These are phyloP conservation scores for Phytophthora europaea DNA, from an alignment of 352 stramenopile genomes.

Conservation along the genomic window DNA sequence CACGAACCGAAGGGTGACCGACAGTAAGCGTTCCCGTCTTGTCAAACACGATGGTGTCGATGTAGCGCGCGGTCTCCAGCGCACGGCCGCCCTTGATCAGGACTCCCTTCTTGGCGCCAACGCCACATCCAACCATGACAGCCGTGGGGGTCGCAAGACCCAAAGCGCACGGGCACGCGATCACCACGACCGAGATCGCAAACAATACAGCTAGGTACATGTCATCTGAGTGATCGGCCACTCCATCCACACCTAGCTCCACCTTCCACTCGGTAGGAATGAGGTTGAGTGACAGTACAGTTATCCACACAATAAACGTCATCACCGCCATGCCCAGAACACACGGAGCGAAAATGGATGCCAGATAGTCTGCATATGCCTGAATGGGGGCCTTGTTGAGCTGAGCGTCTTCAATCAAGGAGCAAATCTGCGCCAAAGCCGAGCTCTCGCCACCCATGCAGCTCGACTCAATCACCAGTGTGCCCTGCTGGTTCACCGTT, in stretches of 20 bases:
- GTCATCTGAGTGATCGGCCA: slow-evolving; percentile 71
- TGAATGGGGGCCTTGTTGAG: slow-evolving; percentile 92
- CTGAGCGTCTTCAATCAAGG: slow-evolving; percentile 89
- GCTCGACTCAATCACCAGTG: slow-evolving; percentile 82
- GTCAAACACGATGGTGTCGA: slow-evolving; percentile 93
- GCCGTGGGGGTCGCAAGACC: slow-evolving; percentile 87
- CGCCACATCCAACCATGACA: slow-evolving; percentile 90
- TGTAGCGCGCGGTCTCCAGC: slow-evolving; percentile 85
- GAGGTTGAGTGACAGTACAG: slow-evolving; percentile 18
- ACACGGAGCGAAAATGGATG: slow-evolving; percentile 43
- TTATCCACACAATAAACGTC: slow-evolving; percentile 29
- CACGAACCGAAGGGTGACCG: slow-evolving; percentile 81
- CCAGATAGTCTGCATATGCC: slow-evolving; percentile 72
- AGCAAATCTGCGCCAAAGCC: slow-evolving; percentile 81
- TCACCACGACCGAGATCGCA: slow-evolving; percentile 91
- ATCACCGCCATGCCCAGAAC: slow-evolving; percentile 22
- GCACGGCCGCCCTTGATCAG: slow-evolving; percentile 89
- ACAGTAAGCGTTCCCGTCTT: slow-evolving; percentile 95
- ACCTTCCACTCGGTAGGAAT: slow-evolving; percentile 27
- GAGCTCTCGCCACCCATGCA: slow-evolving; percentile 78
- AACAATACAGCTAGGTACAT: slow-evolving; percentile 84
- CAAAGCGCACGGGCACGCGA: slow-evolving; percentile 88
- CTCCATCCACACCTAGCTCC: slow-evolving; percentile 23
- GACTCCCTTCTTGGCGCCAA: slow-evolving; percentile 90
- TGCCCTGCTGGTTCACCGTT: slow-evolving; percentile 85